Conservation (phyloP, 805 yeast genomes). For the Barnettozyma botsteinii region DNA sequence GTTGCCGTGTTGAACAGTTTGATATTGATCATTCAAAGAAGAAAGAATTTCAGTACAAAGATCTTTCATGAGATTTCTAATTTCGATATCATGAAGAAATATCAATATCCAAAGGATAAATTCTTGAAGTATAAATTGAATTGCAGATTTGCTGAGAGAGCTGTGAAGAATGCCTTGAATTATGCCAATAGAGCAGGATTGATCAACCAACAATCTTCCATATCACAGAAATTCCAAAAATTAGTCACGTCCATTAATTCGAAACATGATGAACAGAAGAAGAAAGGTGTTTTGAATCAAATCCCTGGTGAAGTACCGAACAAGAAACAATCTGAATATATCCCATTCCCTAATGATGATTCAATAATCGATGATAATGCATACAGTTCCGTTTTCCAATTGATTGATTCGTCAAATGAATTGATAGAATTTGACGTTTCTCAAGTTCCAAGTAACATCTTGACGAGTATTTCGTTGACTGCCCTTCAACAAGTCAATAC, state of each 20-base stretch:
- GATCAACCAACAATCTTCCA: constrained; percentile 19
- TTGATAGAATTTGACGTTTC: constrained; percentile 66
- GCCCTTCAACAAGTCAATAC: constrained; percentile 56
- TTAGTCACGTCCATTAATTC: constrained; percentile 19
- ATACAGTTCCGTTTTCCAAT: constrained; percentile 62
- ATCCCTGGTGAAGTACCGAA: constrained; percentile 25
- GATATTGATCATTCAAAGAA: constrained; percentile 54
- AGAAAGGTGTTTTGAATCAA: constrained; percentile 21
- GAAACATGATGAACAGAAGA: constrained; percentile 24
- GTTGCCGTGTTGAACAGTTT: constrained; percentile 65
- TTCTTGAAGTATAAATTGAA: constrained; percentile 43
- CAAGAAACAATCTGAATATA: constrained; percentile 20
- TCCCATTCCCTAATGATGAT: constrained; percentile 29
- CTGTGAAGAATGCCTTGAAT: constrained; percentile 40
- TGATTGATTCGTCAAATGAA: constrained; percentile 57
- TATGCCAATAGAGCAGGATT: constrained; percentile 34
- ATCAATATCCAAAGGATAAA: constrained; percentile 37
- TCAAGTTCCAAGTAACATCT: constrained; percentile 55
- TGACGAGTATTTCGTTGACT: constrained; percentile 57
- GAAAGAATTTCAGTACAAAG: constrained; percentile 54
- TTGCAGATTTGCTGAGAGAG: constrained; percentile 58
- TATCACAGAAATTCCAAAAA: constrained; percentile 15
- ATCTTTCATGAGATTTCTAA: constrained; percentile 54
- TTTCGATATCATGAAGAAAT: constrained; percentile 55
- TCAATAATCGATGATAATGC: constrained; percentile 34